A percentile compares a stretch with the other conserved stretches of the same genome.
These are phyloP conservation scores for Mayamaea pseudoterrestris DNA, from an alignment of 108 stramenopile species.

Conservation along the genomic window DNA sequence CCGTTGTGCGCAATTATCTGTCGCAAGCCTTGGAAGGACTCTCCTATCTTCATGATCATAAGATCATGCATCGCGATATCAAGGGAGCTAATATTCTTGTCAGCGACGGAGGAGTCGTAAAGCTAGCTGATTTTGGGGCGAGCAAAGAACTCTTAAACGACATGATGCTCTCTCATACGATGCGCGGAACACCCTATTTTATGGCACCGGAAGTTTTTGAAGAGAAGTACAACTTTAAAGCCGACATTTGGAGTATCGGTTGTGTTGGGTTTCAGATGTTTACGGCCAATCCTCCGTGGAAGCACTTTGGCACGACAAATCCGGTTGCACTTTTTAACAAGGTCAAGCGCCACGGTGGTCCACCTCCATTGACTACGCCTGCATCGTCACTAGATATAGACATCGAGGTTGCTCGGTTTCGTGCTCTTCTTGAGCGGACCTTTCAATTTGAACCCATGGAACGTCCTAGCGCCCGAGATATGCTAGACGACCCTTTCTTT, in stretches of 20 bases:
- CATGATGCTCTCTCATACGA: constrained; percentile 69
- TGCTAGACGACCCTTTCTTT: constrained; percentile 33
- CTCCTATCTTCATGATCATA: constrained; percentile 77
- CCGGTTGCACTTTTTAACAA: constrained; percentile 81
- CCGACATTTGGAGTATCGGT: constrained; percentile 87
- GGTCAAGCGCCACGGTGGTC: constrained; percentile 38
- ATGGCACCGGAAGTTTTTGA: constrained; percentile 93
- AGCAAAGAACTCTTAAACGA: constrained; percentile 41
- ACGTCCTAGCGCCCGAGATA: constrained; percentile 38
- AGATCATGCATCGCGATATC: constrained; percentile 92
- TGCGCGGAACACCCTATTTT: constrained; percentile 87
- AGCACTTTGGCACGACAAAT: constrained; percentile 79
- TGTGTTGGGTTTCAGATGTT: constrained; percentile 85
- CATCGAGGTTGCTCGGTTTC: constrained; percentile 4
- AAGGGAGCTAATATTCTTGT: constrained; percentile 94
- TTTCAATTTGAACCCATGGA: constrained; percentile 53
- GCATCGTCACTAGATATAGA: constrained; percentile 1
- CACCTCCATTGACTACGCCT: constrained; percentile 31
- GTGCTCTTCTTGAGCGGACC: constrained; percentile 39
- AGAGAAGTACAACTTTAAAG: constrained; percentile 72
- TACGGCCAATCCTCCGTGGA: constrained; percentile 83
- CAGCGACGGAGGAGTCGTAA: constrained; percentile 82
- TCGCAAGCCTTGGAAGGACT: constrained; percentile 83
- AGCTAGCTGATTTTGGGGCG: constrained; percentile 90
- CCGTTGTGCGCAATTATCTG: constrained; percentile 69